Base-by-base conservation (phyloP, 139 green algal species). In the Chlorella sp. region DNA sequence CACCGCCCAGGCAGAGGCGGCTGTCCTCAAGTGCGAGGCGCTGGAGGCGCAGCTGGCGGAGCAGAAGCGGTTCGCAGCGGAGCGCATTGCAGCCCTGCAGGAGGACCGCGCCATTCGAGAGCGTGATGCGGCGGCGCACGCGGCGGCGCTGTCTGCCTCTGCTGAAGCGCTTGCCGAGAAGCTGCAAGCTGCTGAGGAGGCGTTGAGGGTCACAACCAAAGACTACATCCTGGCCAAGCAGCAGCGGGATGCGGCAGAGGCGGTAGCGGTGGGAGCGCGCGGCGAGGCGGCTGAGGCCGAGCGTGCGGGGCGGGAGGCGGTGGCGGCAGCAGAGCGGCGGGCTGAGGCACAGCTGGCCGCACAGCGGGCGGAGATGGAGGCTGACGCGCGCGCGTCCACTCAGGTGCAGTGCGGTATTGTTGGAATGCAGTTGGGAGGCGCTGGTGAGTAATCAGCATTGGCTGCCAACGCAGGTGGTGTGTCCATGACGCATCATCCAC, bases 21-120 rank as follows among this genome's bases (percentile, higher is more conserved):
- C 97, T 51, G 83, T 94, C 67, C 90, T 98, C 17, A 94, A 95
- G 62, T 86, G 97, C 20, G 93, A 97, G 83, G 92, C 92, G 1
- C 87, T 98, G 62, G 89, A 96, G 73, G 93, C 94, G 0, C 95
- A 98, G 88, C 90, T 98, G 41, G 91, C 91, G 38, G 95, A 97
- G 75, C 93, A 97, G 91, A 94, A 89, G 70, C 91, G 94, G 60
- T 93, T 97, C 73, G 89, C 91, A 0, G 84, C 81, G 36, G 95
- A 98, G 93, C 90, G 92, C 32, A 88, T 96, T 1, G 90, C 88
- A 2, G 93, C 95, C 19, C 88, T 98, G 86, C 72, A 95, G 80
- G 91, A 96, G 69, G 94, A 97, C 85, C 80, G 93, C n/a, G 88
- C 91, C 22, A 95, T 97, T 40, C 85, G 93, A 3, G 90, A 96